Percentiles rank a stretch among this genome's conserved stretches.
These are phyloP conservation scores for Lecanicillium sp. DNA, from an alignment of 2,329 filamentous ascomycete genomes.

Conservation along the genomic window DNA sequence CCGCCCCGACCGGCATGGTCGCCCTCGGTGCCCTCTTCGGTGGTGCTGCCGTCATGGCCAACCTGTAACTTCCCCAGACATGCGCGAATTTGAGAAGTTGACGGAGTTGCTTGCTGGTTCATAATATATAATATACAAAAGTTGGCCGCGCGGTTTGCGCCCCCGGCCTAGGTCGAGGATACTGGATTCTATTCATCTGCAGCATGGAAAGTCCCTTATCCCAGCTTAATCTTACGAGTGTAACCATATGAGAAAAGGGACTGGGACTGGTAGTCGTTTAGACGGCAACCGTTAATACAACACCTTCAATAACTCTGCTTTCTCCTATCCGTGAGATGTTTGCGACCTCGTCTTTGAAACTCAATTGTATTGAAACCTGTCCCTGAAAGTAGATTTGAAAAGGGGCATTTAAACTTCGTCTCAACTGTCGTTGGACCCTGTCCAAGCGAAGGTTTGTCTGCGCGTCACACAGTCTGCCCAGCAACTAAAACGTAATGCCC, in stretches of 20 bases:
- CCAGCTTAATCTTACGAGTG: neutral
- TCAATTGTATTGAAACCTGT: no score
- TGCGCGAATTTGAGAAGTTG: slow-evolving; percentile 13
- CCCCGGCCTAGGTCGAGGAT: neutral
- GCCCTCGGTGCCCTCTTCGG: slow-evolving; percentile 42
- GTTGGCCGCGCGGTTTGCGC: neutral
- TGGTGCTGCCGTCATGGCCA: slow-evolving; percentile 39
- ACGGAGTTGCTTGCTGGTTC: neutral
- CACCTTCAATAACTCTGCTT: no score
- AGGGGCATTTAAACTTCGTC: no score
- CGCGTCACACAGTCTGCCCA: no score
- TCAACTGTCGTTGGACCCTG: no score
- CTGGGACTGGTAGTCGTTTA: neutral
- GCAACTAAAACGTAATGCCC: no score
- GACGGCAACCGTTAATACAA: neutral
- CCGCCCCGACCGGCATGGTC: slow-evolving; percentile 35
- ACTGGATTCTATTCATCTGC: neutral
- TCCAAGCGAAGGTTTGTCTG: no score
- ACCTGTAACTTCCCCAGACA: no score
- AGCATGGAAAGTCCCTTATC: neutral
- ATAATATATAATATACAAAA: slow-evolving; percentile 10
- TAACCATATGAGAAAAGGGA: neutral
- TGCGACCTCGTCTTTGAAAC: no score
- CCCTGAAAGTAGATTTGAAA: no score
- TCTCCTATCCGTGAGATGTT: no score